Evolutionary conservation across 352 stramenopile species (phyloP), one percentile per base, ranked within the genome.

Genomic region (Phytopythium sindhum): DNA sequence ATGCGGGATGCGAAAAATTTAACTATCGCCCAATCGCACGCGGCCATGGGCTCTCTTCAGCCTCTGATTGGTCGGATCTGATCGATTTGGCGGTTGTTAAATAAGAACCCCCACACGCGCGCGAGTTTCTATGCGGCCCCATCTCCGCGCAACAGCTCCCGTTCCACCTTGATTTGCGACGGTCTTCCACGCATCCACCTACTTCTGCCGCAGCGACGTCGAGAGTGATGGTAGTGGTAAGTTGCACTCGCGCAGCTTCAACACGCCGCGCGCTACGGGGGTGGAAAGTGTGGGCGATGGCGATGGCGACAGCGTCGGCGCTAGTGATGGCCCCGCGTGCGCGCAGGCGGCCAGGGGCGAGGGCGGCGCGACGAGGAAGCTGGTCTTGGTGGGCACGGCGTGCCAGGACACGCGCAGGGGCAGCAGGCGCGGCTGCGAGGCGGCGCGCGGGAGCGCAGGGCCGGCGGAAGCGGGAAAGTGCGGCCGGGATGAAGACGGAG

Each of bases 351-450:
- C 41, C 23, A 37, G 39, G 41, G 35, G 29, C n/a, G 26, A 52
- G 28, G 29, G 26, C 12, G 53, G 15, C 24, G 33, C 24, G 33
- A 60, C 53, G 15, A 60, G 35, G 33, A 48, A 48, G 33, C 31
- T 35, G 10, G 35, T 9, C 33, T 45, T 29, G n/a, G 35, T 60
- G 29, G 57, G 57, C 19, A 42, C 51, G 7, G 31, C 21, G 31
- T 35, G 21, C 31, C 41, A 28, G 58, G 1, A 61, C 41, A 26
- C 42, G 12, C 15, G 59, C 48, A 54, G 61, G 12, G 87, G 72
- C 19, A 84, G 63, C 33, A 88, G 64, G 60, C 81, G 68, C 2
- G 70, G 78, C 56, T 87, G 88, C 14, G 74, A 82, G 12, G 73
- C 21, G 26, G 87, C 78, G 10, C 67, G 72, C 5, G 50, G 24